Percentiles rank a stretch among this genome's conserved stretches.
phyloP scores from a whole-genome alignment of 805 yeast genomes.

The Novakomyces olei region DNA sequence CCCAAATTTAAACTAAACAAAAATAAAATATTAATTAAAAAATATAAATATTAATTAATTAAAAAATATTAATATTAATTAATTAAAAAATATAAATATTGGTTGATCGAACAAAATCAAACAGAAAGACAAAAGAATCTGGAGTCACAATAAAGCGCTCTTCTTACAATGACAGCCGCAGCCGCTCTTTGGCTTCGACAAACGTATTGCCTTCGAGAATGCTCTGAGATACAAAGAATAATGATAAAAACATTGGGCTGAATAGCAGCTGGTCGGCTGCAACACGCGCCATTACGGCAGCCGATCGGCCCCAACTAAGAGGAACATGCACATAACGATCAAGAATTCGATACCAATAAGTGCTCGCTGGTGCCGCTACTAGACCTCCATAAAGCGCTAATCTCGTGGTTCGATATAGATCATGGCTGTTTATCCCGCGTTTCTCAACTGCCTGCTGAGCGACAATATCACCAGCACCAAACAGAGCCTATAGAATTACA shows the following conservation, averaged over 20 bases:
- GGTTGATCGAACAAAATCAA: too few species aligned
- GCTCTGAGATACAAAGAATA: slow-evolving; percentile 49
- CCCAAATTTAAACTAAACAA: too few species aligned
- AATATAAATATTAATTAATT: too few species aligned
- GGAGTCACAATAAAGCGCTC: too few species aligned
- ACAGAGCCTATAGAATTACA: background rate
- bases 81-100: too few species aligned
- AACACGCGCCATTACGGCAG: too few species aligned
- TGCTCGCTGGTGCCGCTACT: slow-evolving; percentile 56
- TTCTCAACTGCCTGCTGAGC: background rate
- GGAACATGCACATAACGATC: too few species aligned
- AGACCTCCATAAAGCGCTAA: slow-evolving; percentile 50
- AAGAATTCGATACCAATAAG: slow-evolving; percentile 42
- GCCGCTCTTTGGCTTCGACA: slow-evolving; percentile 18
- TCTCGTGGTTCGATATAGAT: slow-evolving; percentile 33
- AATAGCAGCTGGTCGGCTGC: slow-evolving; percentile 49
- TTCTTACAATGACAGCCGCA: slow-evolving; percentile 28
- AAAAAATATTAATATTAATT: too few species aligned
- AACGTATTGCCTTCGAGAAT: slow-evolving; percentile 33
- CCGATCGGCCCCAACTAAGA: too few species aligned
- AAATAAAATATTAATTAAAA: too few species aligned
- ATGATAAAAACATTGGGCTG: slow-evolving; percentile 52
- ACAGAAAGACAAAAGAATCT: too few species aligned
- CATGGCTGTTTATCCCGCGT: slow-evolving; percentile 17
- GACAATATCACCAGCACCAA: background rate